These are phyloP conservation scores for Boletus vinaceobasis DNA, from an alignment of 768 basidiomycete species.

Conservation along the genomic window DNA sequence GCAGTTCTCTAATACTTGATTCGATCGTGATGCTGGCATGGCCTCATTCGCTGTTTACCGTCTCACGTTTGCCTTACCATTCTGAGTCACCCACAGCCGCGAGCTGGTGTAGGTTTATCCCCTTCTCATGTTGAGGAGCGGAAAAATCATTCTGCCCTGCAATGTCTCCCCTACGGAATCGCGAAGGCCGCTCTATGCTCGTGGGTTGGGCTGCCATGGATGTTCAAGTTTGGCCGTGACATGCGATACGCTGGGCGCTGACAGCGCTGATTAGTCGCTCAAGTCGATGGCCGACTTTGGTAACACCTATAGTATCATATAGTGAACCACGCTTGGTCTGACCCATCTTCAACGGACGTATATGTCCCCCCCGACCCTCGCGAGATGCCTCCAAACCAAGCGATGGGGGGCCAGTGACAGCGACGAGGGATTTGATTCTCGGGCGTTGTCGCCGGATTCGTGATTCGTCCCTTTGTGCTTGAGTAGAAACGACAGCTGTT, in stretches of 20 bases:
- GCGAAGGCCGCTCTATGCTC: neutral
- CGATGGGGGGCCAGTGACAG: neutral
- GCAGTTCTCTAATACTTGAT: neutral
- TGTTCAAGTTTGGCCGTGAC: neutral
- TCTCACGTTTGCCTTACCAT: neutral
- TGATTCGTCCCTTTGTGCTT: conserved; percentile 3
- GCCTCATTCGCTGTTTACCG: neutral
- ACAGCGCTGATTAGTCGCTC: neutral
- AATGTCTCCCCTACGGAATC: neutral
- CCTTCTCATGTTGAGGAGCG: neutral
- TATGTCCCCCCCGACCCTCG: neutral
- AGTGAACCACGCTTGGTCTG: neutral
- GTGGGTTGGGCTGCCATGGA: neutral
- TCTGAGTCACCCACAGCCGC: neutral
- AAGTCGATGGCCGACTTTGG: neutral
- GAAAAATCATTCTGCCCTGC: neutral
- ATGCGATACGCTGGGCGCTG: neutral
- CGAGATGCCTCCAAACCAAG: neutral
- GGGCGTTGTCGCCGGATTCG: neutral
- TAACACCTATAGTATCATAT: neutral
- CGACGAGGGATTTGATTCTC: conserved; percentile 3
- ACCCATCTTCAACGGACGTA: neutral
- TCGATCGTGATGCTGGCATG: conserved; percentile 1
- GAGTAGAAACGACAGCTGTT: conserved; percentile 1
- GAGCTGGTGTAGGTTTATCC: neutral